Evolutionary conservation across 169 alveolate species (phyloP).

Genomic region (Ophryocystis elektroscirrha): DNA sequence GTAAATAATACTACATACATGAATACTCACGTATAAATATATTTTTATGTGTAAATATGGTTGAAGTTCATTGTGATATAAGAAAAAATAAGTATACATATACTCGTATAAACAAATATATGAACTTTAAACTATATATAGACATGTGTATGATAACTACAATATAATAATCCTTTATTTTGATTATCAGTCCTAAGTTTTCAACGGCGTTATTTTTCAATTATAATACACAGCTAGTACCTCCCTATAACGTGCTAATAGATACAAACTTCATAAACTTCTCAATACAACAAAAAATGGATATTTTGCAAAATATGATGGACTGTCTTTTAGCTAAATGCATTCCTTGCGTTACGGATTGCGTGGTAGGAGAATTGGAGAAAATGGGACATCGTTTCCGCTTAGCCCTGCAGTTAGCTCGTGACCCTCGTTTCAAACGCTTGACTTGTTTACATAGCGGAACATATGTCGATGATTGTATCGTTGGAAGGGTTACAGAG

Average conservation of each 20-base stretch:
- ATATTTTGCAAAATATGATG: constrained; percentile 74
- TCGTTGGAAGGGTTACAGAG: constrained; percentile 74
- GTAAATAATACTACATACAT: too few relatives aligned
- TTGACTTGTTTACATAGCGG: constrained; percentile 86
- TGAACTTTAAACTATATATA: too few relatives aligned
- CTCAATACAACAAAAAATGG: constrained; percentile 86
- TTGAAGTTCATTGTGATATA: too few relatives aligned
- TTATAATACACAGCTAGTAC: constrained; percentile 29
- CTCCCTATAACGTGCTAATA: constrained; percentile 46
- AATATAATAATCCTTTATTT: too few relatives aligned
- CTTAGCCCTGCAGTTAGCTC: constrained; percentile 77
- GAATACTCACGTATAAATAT: too few relatives aligned
- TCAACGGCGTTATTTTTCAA: constrained; percentile 22
- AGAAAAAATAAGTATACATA: too few relatives aligned
- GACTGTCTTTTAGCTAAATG: constrained; percentile 82
- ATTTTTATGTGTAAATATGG: too few relatives aligned
- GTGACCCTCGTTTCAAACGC: constrained; percentile 74
- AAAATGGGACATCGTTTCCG: constrained; percentile 88
- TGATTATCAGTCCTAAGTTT: too few relatives aligned
- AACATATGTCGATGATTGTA: constrained; percentile 96
- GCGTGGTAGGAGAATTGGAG: constrained; percentile 94
- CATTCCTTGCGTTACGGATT: constrained; percentile 84
- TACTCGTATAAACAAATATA: too few relatives aligned
- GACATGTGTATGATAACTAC: too few relatives aligned
- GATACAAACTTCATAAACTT: constrained; percentile 97